Conservation (phyloP, 2,329 filamentous ascomycete genomes). For the Aureobasidium vineae region DNA sequence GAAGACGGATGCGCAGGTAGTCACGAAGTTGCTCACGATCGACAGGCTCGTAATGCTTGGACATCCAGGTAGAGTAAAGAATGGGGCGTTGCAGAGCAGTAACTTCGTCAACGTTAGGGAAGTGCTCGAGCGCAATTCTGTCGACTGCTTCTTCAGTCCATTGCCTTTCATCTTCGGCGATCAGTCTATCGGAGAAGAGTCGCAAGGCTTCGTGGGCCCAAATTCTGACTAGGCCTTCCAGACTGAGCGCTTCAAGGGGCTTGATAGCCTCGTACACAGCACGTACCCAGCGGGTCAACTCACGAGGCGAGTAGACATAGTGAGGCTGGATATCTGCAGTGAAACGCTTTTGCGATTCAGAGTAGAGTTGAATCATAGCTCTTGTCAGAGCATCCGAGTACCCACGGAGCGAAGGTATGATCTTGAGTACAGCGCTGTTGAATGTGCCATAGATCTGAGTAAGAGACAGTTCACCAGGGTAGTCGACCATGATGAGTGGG, state of each 20-base stretch:
- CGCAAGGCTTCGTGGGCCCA: constrained; percentile 98
- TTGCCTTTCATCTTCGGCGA: constrained; percentile 86
- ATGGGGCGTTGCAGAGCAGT: constrained; percentile 90
- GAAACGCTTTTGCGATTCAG: constrained; percentile 91
- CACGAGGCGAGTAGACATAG: constrained; percentile 98
- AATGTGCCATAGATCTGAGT: constrained; percentile 99
- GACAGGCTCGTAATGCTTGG: constrained; percentile 96
- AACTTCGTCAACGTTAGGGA: constrained; percentile 91
- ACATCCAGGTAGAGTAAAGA: constrained; percentile 98
- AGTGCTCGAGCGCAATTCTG: constrained; percentile 83
- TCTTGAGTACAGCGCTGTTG: constrained; percentile 94
- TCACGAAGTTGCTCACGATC: constrained; percentile 92
- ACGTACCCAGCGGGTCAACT: constrained; percentile 95
- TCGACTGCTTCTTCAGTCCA: constrained; percentile 92
- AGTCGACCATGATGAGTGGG: constrained; percentile 99
- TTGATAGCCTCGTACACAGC: constrained; percentile 96
- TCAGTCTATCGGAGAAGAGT: constrained; percentile 95
- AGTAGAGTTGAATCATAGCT: constrained; percentile 95
- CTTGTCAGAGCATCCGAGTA: constrained; percentile 93
- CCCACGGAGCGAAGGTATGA: constrained; percentile 89
- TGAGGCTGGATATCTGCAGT: constrained; percentile 96
- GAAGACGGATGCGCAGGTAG: constrained; percentile 94
- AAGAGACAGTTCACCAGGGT: constrained; percentile 91
- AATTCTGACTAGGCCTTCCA: constrained; percentile 92
- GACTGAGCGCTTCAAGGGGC: constrained; percentile 78